Base-by-base conservation (phyloP, 148 eudicot genomes). In the Hydrangea macrophylla region DNA sequence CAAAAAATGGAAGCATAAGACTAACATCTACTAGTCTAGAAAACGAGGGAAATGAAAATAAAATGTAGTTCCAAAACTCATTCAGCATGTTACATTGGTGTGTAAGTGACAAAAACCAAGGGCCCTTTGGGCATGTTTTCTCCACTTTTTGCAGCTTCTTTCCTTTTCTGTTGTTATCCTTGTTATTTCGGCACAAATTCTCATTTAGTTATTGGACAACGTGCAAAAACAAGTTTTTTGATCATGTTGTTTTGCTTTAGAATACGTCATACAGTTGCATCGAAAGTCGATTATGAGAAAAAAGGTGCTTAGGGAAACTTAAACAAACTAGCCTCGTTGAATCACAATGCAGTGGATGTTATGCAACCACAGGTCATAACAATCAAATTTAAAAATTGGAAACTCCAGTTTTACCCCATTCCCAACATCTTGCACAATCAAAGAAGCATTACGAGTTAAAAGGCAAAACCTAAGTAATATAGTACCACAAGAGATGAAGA, bases 11-110 rank as follows among this genome's bases (percentile, higher is more conserved):
- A 60, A 42, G 28, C 33, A 28, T 30, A 30, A 32, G 37, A 27
- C 25, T 50, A 3, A 13, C 42, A 36, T 20, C 5, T 55, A 36
- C 8, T 64, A 17, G 65, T 39, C 17, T 53, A n/a, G 24, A n/a
- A 61, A 63, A 58, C 27, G 27, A 61, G 18, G 40, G 55, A 51
- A 39, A 28, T 9, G 28, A 65, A 54, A 53, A 12, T 3, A 58
- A 40, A 65, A 22, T 17, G 20, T 30, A 15, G 15, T 62, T 25
- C 13, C 31, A 25, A 25, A 5, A 39, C 30, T 25, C 15, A 3
- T 3, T 1, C n/a, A 22, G 53, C 2, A 48, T 11, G 2, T 15
- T 48, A 1, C 23, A 2, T 48, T 48, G 22, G 23, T 48, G 13
- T 45, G 1, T 48, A 17, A n/a, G n/a, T 15, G 23, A 48, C 22